phyloP scores from a whole-genome alignment of 2,329 filamentous ascomycete genomes.

The Pseudohalonectria lignicola region DNA sequence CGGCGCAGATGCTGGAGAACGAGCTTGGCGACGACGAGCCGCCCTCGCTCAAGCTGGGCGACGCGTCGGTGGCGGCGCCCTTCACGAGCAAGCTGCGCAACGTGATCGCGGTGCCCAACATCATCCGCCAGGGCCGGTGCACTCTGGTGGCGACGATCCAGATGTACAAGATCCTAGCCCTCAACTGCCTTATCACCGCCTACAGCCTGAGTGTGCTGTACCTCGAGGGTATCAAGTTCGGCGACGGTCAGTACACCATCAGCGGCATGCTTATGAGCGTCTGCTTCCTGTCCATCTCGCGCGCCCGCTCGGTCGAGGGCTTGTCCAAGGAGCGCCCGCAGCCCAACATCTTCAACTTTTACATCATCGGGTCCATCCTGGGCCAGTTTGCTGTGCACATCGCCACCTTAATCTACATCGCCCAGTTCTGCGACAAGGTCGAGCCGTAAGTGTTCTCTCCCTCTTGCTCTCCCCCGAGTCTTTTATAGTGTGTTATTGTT shows the following conservation, averaged over 20 bases:
- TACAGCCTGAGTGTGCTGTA: constrained; percentile 96
- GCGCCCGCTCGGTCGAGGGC: constrained; percentile 88
- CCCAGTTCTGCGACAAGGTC: constrained; percentile 73
- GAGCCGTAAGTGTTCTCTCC: constrained; percentile 60
- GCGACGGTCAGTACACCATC: constrained; percentile 95
- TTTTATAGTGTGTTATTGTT: neutral
- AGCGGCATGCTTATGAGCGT: constrained; percentile 99
- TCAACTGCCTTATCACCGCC: constrained; percentile 96
- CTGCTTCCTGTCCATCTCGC: constrained; percentile 97
- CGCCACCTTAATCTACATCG: constrained; percentile 85
- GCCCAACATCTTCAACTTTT: constrained; percentile 97
- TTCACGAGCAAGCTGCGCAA: constrained; percentile 98
- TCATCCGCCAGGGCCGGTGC: constrained; percentile 93
- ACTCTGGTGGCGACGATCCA: constrained; percentile 97
- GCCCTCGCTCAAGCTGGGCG: constrained; percentile 90
- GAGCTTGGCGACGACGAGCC: constrained; percentile 85
- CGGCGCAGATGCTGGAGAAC: constrained; percentile 76
- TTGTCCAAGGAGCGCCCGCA: constrained; percentile 95
- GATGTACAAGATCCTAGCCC: constrained; percentile 99
- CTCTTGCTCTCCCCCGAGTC: neutral
- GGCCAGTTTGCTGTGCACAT: constrained; percentile 97
- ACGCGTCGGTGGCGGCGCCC: constrained; percentile 91
- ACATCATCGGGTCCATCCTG: constrained; percentile 95
- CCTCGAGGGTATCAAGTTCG: constrained; percentile 97
- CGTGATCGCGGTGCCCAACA: constrained; percentile 94